Conservation (phyloP, 176 grass and related monocot species). For the Eremochloa ophiuroides region DNA sequence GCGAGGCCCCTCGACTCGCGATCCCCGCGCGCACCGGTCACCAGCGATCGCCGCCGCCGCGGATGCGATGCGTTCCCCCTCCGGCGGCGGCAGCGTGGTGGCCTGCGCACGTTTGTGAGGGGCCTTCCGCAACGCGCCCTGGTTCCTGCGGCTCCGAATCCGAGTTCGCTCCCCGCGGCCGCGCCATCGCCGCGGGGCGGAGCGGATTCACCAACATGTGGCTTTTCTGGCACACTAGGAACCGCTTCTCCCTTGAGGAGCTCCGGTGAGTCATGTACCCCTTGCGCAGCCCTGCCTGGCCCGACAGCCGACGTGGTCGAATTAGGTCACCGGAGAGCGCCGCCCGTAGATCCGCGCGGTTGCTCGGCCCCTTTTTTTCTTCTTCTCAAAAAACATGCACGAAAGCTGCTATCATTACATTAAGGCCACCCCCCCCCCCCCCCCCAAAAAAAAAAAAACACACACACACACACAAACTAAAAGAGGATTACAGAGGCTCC, state of each 20-base stretch:
- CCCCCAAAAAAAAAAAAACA: too few relatives aligned
- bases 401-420: background rate
- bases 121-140: background rate
- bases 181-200: background rate
- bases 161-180: background rate
- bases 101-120: slow-evolving; percentile 8
- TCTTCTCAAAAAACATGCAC: background rate
- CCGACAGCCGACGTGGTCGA: background rate
- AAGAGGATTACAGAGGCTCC: background rate
- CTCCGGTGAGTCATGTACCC: slow-evolving; percentile 61
- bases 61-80: slow-evolving; percentile 53
- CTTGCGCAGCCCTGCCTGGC: background rate
- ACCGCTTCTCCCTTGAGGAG: slow-evolving; percentile 92
- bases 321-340: slow-evolving; percentile 26
- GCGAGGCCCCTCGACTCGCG: background rate
- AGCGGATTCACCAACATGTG: slow-evolving; percentile 59
- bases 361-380: background rate
- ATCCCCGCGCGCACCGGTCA: background rate
- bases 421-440: too few relatives aligned
- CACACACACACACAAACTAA: too few relatives aligned
- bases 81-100: slow-evolving; percentile 14
- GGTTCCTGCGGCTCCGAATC: background rate
- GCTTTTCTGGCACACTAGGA: slow-evolving; percentile 90
- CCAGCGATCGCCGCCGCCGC: slow-evolving; percentile 38
- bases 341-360: slow-evolving; percentile 25